Evolutionary conservation across 2,329 filamentous ascomycete species (phyloP).

Genomic region (Ophiostoma ulmi): DNA sequence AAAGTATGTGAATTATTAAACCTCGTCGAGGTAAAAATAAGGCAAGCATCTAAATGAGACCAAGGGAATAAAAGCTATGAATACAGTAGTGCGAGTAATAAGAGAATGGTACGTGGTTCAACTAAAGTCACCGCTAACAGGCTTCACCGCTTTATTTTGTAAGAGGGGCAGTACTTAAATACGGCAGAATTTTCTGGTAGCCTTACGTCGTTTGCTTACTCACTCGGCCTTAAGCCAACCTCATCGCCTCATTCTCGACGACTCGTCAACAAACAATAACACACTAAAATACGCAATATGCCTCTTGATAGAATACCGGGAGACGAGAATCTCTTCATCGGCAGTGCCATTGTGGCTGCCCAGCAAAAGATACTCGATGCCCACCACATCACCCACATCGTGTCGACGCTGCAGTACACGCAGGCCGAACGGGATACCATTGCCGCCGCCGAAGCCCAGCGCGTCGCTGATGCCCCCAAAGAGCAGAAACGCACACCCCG

Average conservation of each 20-base stretch:
- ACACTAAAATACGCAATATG: conserved; percentile 38
- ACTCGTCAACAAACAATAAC: not conserved
- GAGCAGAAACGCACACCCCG: conserved; percentile 38
- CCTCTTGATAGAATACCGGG: conserved; percentile 63
- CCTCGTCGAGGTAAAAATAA: too few relatives aligned
- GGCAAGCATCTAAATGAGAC: too few relatives aligned
- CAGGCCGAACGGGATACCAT: conserved; percentile 39
- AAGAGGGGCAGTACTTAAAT: not conserved
- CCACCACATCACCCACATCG: conserved; percentile 77
- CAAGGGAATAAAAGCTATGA: too few relatives aligned
- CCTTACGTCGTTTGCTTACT: conserved; percentile 3
- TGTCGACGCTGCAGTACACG: conserved; percentile 63
- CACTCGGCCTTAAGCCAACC: not conserved
- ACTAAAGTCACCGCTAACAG: not conserved
- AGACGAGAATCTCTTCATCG: conserved; percentile 67
- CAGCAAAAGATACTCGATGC: conserved; percentile 60
- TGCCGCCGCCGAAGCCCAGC: conserved; percentile 47
- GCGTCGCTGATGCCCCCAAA: conserved; percentile 40
- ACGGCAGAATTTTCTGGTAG: conserved; percentile 15
- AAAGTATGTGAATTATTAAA: too few relatives aligned
- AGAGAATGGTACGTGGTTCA: not conserved
- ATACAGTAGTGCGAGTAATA: not conserved
- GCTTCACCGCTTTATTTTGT: not conserved
- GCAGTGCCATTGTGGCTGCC: conserved; percentile 76
- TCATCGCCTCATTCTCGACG: not conserved